A percentile compares a stretch with the other conserved stretches of the same genome.
Evolutionary conservation across 2,329 filamentous ascomycete genomes (phyloP).

Genomic region (Colletotrichum musicola): DNA sequence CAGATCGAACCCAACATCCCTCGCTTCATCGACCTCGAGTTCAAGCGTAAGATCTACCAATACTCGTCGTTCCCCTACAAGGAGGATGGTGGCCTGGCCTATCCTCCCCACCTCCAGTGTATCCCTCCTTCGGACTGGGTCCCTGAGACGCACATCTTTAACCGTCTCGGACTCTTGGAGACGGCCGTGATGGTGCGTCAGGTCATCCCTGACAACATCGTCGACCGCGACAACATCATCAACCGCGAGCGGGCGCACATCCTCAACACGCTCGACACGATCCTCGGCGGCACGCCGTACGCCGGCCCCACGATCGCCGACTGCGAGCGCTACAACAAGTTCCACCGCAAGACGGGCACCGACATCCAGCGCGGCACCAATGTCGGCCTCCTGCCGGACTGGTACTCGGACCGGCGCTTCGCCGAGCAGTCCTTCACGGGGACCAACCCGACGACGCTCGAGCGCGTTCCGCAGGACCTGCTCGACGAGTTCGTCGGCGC

Average conservation of each 20-base stretch:
- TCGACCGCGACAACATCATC: conserved; percentile 47
- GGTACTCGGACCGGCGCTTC: conserved; percentile 51
- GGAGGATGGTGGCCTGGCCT: conserved; percentile 45
- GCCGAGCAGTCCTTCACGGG: conserved; percentile 60
- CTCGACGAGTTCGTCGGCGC: conserved; percentile 51
- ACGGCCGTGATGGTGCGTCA: conserved; percentile 48
- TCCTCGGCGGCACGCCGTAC: conserved; percentile 45
- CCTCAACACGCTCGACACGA: conserved; percentile 42
- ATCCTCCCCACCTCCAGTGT: conserved; percentile 48
- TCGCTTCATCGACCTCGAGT: conserved; percentile 45
- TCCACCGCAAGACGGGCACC: conserved; percentile 49
- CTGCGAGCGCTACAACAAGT: conserved; percentile 49
- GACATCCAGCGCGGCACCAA: conserved; percentile 51
- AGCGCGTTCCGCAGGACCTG: conserved; percentile 50
- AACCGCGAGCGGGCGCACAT: conserved; percentile 49
- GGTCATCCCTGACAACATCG: conserved; percentile 48
- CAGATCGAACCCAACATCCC: conserved; percentile 50
- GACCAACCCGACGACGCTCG: conserved; percentile 59
- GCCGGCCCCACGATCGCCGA: conserved; percentile 49
- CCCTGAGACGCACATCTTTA: conserved; percentile 48
- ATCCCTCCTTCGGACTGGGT: conserved; percentile 46
- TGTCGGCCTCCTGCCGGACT: conserved; percentile 46
- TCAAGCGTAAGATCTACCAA: conserved; percentile 48
- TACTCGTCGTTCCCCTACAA: conserved; percentile 43
- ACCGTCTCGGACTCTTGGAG: conserved; percentile 46